Base-by-base conservation (phyloP, 169 alveolate species). In the Babesia ovis region DNA sequence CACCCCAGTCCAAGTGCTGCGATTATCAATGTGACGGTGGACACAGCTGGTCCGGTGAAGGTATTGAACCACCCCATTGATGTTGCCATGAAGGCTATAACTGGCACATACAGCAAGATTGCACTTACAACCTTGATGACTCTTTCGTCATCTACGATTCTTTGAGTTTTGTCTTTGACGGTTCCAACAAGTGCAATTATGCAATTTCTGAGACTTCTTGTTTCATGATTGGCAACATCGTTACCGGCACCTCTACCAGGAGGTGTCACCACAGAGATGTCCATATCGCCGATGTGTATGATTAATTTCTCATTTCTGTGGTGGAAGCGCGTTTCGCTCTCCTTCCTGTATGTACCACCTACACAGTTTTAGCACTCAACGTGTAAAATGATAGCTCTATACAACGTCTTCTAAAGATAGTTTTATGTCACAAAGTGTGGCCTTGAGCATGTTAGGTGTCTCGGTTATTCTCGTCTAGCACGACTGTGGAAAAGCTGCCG, bases 21-120 rank as follows among this genome's bases (percentile, higher is more conserved):
- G 68, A 81, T 34, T 25, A 64, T n/a, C 3, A 35, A 1, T 5
- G 67, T 23, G n/a, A 72, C 32, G 25, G 35, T 66, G 25, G 85
- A 71, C 2, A 72, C 48, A 4, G 35, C 18, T 56, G 45, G 58
- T 27, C 79, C 89, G 20, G 22, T 8, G 25, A 27, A 29, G 0
- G 64, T 43, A 35, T 29, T 8, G 46, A 46, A 70, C 89, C 89
- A 81, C 27, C 53, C 43, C 8, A 81, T 25, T 9, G 68, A 31
- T 4, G 89, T 72, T 39, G 67, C 27, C 14, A 46, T 43, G 45
- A 71, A 81, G 32, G 46, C 14, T 11, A 71, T 50, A n/a, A 22
- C 20, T 2, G 89, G 89, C 14, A 23, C 5, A 56, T 64, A 64
- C 18, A 64, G 51, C 62, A 64, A 34, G 31, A 64, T 35, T 39